A percentile compares a stretch with the other conserved stretches of the same genome.
Evolutionary conservation across 176 grass and related monocot species (phyloP).

Genomic region (Cocos nucifera): DNA sequence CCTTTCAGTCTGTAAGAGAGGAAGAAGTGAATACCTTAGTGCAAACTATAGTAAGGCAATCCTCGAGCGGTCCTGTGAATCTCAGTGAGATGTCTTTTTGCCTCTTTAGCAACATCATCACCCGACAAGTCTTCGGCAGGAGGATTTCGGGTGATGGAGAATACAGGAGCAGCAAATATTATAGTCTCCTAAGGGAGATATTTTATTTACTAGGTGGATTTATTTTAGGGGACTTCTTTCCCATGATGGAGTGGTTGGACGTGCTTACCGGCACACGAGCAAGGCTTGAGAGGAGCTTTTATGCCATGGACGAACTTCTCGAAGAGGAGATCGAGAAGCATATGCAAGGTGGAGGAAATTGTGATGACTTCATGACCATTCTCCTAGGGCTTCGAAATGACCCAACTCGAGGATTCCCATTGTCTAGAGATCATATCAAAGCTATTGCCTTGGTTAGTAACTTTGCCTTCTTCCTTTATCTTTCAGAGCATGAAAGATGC

Average conservation of each 20-base stretch:
- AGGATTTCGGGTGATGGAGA: neutral
- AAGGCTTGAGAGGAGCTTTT: slow-evolving; percentile 8
- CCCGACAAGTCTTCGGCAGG: slow-evolving; percentile 1
- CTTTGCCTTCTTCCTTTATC: too few species aligned
- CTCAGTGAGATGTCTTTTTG: neutral
- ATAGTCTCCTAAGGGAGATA: neutral
- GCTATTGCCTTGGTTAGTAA: slow-evolving; percentile 15
- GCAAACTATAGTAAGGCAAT: neutral
- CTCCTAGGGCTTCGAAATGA: slow-evolving; percentile 16
- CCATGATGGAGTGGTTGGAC: neutral
- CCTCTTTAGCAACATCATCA: neutral
- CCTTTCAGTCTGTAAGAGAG: neutral
- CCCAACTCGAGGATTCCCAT: neutral
- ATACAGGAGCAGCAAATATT: neutral
- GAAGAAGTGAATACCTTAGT: slow-evolving; percentile 1
- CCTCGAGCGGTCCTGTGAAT: neutral
- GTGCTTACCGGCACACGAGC: neutral
- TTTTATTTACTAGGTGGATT: neutral
- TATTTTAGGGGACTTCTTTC: slow-evolving; percentile 1
- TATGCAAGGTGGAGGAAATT: neutral
- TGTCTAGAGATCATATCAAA: slow-evolving; percentile 9
- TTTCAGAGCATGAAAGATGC: too few species aligned
- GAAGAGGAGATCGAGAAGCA: slow-evolving; percentile 6
- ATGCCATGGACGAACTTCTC: slow-evolving; percentile 1
- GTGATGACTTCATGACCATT: slow-evolving; percentile 21